Evolutionary conservation across 108 stramenopile species (phyloP), one percentile per base, ranked within the genome.

Genomic region (Mayamaea pseudoterrestris): DNA sequence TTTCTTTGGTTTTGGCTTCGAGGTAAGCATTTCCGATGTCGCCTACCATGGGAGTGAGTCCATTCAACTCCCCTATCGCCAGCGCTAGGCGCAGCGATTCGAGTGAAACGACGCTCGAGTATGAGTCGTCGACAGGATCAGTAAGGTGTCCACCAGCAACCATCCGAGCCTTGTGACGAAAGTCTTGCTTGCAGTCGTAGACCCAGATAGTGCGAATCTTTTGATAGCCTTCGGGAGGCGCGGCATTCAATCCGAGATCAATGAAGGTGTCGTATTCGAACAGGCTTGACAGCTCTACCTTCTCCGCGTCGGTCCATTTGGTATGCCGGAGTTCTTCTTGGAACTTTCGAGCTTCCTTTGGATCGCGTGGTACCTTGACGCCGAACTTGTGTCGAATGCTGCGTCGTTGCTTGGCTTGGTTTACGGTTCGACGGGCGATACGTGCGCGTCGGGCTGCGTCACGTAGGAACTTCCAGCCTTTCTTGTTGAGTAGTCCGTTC

Each of bases 101-200:
- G 0, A 68, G 18, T 21, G 50, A 52, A 17, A 63, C 67, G 13
- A 68, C 67, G 51, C 57, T 25, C 0, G 67, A 58, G 52, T 68
- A 68, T n/a, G n/a, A n/a, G 0, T 46, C 34, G 7, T 24, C 35
- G 2, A 51, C 50, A 2, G 41, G 8, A 11, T 58, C 48, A 0
- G 68, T 63, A 0, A 63, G 49, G 29, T 63, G 55, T 8, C 66
- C 66, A 37, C 44, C 55, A 1, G 66, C 66, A 28, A 67, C 60
- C 0, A 60, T 16, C 30, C 64, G 26, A n/a, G 52, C 55, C 35
- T 65, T 65, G 3, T 40, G 41, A 16, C 66, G 27, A 8, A 24
- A 26, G 32, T 61, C 66, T 14, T 67, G 66, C 60, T 67, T 67
- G 20, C 48, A 29, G 0, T 35, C 60, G 28, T 57, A 57, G 2